phyloP scores from a whole-genome alignment of 2,329 filamentous ascomycete species.

The Fusarium dimerum region DNA sequence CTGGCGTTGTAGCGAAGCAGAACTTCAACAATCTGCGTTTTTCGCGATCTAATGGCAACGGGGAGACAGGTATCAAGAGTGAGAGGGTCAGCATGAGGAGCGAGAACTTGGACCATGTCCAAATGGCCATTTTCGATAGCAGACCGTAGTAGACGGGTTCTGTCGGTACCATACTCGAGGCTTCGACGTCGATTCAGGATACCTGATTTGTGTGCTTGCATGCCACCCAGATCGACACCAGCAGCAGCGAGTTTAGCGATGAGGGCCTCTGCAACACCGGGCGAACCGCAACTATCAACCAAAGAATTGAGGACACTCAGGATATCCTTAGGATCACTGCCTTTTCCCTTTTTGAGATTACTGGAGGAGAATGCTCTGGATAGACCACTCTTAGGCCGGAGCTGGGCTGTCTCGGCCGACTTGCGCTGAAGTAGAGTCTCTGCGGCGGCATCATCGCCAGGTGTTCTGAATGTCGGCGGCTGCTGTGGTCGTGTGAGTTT shows the following conservation, averaged over 20 bases:
- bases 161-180: conserved; percentile 48
- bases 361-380: conserved; percentile 40
- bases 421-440: conserved; percentile 55
- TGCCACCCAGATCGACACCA: conserved; percentile 53
- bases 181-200: conserved; percentile 52
- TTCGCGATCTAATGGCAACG: conserved; percentile 47
- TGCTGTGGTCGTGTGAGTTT: conserved; percentile 44
- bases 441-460: conserved; percentile 53
- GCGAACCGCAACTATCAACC: conserved; percentile 49
- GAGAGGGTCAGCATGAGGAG: conserved; percentile 53
- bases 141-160: conserved; percentile 51
- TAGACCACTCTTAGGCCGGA: conserved; percentile 41
- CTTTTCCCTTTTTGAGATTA: conserved; percentile 48
- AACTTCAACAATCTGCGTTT: conserved; percentile 45
- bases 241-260: conserved; percentile 49
- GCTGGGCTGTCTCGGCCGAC: conserved; percentile 36
- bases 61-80: conserved; percentile 53
- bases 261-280: conserved; percentile 58
- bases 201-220: conserved; percentile 48
- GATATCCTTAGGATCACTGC: conserved; percentile 54
- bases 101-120: conserved; percentile 55
- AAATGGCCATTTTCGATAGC: conserved; percentile 52
- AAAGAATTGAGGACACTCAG: conserved; percentile 53
- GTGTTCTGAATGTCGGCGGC: conserved; percentile 44
- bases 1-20: conserved; percentile 55